Evolutionary conservation across 805 yeast genomes (phyloP), one percentile per base, ranked within the genome.

Genomic region (Metschnikowia aberdeeniae): DNA sequence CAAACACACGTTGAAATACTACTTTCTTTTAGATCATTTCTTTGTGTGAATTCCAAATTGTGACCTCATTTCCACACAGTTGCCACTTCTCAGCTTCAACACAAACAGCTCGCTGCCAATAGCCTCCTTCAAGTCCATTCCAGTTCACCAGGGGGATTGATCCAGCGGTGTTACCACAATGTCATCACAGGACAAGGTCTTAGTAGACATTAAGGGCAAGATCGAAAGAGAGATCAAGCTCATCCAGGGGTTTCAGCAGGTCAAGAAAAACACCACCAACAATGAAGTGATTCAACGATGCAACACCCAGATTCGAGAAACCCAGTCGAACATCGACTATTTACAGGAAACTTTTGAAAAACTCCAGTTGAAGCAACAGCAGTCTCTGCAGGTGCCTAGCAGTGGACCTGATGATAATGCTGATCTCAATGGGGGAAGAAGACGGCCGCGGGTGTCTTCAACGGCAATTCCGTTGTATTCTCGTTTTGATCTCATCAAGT

Each of bases 321-420:
- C 97, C 3, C 88, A 87, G 59, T 82, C 88, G 53, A 93, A 92
- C 64, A 86, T 93, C 53, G 90, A 88, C 54, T 93, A 92, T 59
- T 76, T 93, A 51, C 86, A 85, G 60, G 86, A 86, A 47, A 81
- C 89, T 6, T 71, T 93, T 54, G 73, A 76, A 43, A 85, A 84
- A 55, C 69, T 89, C 43, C 67, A 73, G 33, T 45, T 78, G 14
- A 71, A 67, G 50, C 35, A 39, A 14, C 34, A 31, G 8, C 42
- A 39, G 12, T 50, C 58, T 34, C 39, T 17, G 14, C 41, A 17
- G 22, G 49, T 22, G 43, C 53, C 30, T 37, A 39, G 10, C 41
- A 53, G 33, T 44, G 53, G 48, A 14, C 38, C 31, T 10, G 37
- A 40, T 2, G 34, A 31, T 3, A 40, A 42, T 11, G 35, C 30